These are phyloP conservation scores for Amanita fuliginea DNA, from an alignment of 768 basidiomycete genomes.

Conservation along the genomic window DNA sequence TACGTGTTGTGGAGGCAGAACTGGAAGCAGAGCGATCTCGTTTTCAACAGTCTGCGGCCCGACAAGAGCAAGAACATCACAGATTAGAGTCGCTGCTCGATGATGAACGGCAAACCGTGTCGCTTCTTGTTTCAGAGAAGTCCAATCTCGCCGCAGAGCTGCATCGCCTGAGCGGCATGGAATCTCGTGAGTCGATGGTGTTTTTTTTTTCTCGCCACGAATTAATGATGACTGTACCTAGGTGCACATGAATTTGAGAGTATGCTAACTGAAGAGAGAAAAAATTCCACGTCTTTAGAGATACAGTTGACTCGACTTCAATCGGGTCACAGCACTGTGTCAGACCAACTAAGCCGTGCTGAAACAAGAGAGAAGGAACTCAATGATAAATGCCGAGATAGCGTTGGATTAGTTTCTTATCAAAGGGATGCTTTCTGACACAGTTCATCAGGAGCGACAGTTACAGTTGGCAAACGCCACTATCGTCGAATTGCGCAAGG, in stretches of 20 bases:
- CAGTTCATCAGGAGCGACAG: conserved; percentile 53
- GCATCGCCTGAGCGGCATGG: conserved; percentile 46
- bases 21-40: conserved; percentile 23
- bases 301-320: conserved; percentile 33
- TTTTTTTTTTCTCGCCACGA: conserved; percentile 1
- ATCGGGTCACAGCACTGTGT: conserved; percentile 23
- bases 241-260: conserved; percentile 33
- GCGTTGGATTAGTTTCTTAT: conserved; percentile 21
- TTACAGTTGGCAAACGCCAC: conserved; percentile 52
- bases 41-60: conserved; percentile 19
- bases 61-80: conserved; percentile 17
- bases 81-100: conserved; percentile 27
- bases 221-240: conserved; percentile 16
- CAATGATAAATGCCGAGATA: conserved; percentile 40
- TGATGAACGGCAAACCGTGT: conserved; percentile 64
- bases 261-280: conserved; percentile 30
- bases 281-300: conserved; percentile 26
- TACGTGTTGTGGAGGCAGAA: conserved; percentile 19
- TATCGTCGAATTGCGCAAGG: conserved; percentile 38
- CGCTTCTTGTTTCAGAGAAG: conserved; percentile 69
- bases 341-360: conserved; percentile 28
- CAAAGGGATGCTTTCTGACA: conserved; percentile 9
- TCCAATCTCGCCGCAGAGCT: conserved; percentile 45
- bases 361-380: conserved; percentile 44
- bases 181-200: conserved; percentile 44